These are phyloP conservation scores for Trichoderma gracile DNA, from an alignment of 2,329 filamentous ascomycete species.

Conservation along the genomic window DNA sequence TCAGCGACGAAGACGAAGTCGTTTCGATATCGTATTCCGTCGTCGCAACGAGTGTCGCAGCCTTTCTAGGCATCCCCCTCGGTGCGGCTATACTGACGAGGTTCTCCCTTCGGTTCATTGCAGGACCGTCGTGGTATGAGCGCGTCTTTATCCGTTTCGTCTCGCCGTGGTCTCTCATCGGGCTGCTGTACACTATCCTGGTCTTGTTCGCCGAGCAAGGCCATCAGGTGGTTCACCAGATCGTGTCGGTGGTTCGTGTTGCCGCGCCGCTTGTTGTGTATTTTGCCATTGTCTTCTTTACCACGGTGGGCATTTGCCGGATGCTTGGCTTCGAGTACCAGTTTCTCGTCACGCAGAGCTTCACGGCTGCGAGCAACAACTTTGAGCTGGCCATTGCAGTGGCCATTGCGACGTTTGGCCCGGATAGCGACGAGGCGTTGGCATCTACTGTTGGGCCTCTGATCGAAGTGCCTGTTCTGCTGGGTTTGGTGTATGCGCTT, in stretches of 20 bases:
- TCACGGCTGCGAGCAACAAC: slow-evolving; percentile 89
- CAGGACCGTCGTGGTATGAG: slow-evolving; percentile 64
- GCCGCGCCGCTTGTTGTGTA: slow-evolving; percentile 80
- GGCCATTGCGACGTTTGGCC: slow-evolving; percentile 76
- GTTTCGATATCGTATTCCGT: slow-evolving; percentile 56
- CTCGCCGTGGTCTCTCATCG: slow-evolving; percentile 75
- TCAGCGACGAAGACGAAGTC: slow-evolving; percentile 51
- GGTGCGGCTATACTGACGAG: slow-evolving; percentile 77
- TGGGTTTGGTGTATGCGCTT: slow-evolving; percentile 74
- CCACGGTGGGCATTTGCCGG: slow-evolving; percentile 62
- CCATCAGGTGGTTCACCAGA: slow-evolving; percentile 73
- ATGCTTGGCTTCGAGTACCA: slow-evolving; percentile 74
- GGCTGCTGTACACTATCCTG: slow-evolving; percentile 82
- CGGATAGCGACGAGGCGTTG: slow-evolving; percentile 75
- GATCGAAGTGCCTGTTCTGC: slow-evolving; percentile 80
- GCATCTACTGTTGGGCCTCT: slow-evolving; percentile 82
- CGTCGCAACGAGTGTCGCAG: slow-evolving; percentile 77
- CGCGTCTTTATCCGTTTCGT: slow-evolving; percentile 67
- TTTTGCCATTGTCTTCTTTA: slow-evolving; percentile 72
- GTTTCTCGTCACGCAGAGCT: slow-evolving; percentile 73
- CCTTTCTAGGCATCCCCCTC: slow-evolving; percentile 83
- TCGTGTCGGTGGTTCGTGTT: slow-evolving; percentile 79
- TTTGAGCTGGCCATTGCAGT: slow-evolving; percentile 92
- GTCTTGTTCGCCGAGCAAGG: slow-evolving; percentile 85
- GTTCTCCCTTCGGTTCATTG: slow-evolving; percentile 56